Percentiles rank a stretch among this genome's conserved stretches.
Evolutionary conservation across 441 rosid species (phyloP).

Genomic region (Codiaeum variegatum): DNA sequence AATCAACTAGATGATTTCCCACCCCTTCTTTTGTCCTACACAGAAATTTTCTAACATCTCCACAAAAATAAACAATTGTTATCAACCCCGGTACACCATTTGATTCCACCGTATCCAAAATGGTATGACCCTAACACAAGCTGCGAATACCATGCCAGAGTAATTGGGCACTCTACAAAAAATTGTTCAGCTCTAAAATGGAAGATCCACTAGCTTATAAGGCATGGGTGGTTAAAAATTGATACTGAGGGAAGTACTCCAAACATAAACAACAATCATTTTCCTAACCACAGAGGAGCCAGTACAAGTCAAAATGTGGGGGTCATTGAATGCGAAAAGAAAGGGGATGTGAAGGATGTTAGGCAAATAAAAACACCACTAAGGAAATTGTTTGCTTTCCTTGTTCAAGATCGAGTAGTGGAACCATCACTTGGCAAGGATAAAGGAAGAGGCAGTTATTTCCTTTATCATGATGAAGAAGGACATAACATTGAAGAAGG

Average conservation of each 20-base stretch:
- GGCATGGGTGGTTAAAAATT: background rate
- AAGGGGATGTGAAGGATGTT: no score
- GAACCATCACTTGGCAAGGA: no score
- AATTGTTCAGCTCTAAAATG: background rate
- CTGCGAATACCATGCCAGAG: background rate
- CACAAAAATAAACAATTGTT: background rate
- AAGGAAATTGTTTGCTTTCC: no score
- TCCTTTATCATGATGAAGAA: no score
- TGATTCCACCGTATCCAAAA: background rate
- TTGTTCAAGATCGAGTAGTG: no score
- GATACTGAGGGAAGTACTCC: no score
- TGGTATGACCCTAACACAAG: background rate
- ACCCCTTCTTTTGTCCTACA: background rate
- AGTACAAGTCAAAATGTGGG: no score
- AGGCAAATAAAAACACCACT: no score
- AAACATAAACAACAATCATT: background rate
- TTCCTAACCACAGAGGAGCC: background rate
- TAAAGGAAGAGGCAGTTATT: no score
- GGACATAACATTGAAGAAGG: no score
- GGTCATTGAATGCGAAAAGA: no score
- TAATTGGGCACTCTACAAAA: background rate
- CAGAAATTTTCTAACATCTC: background rate
- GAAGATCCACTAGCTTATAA: background rate
- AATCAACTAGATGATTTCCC: no score
- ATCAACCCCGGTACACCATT: background rate